phyloP scores from a whole-genome alignment of 2,329 filamentous ascomycete species.

The Sporothrix inflata region DNA sequence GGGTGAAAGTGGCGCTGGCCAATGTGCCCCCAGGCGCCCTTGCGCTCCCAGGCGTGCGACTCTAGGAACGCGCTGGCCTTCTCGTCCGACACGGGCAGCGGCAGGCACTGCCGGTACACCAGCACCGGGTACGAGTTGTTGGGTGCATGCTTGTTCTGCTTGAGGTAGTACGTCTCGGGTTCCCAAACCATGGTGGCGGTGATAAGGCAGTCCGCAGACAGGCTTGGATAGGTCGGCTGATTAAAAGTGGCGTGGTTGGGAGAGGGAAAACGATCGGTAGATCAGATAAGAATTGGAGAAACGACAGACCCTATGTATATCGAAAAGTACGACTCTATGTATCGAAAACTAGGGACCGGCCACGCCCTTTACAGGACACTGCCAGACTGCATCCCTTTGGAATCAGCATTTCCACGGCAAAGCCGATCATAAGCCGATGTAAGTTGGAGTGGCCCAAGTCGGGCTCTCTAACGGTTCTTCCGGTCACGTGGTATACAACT shows the following conservation, averaged over 20 bases:
- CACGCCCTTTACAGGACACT: not conserved
- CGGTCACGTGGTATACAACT: not conserved
- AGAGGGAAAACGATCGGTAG: not conserved
- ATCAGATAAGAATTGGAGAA: not conserved
- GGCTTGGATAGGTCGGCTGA: not conserved
- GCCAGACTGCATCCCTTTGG: not conserved
- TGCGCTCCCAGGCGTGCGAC: conserved; percentile 23
- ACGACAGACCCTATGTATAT: not conserved
- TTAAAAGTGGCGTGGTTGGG: not conserved
- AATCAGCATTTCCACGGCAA: not conserved
- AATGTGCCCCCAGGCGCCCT: conserved; percentile 22
- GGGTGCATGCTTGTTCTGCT: conserved; percentile 20
- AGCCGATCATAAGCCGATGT: not conserved
- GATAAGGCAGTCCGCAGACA: not conserved
- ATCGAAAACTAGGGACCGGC: not conserved
- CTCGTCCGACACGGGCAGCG: conserved; percentile 18
- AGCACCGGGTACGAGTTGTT: conserved; percentile 18
- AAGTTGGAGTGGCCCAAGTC: not conserved
- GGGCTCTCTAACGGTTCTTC: not conserved
- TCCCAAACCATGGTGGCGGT: conserved; percentile 12
- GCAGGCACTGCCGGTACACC: conserved; percentile 23
- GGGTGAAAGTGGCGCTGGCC: conserved; percentile 22
- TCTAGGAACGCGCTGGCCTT: conserved; percentile 22
- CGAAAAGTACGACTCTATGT: not conserved
- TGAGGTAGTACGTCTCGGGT: conserved; percentile 19